phyloP scores from a whole-genome alignment of 768 basidiomycete genomes.

The Suillus hirtellus region DNA sequence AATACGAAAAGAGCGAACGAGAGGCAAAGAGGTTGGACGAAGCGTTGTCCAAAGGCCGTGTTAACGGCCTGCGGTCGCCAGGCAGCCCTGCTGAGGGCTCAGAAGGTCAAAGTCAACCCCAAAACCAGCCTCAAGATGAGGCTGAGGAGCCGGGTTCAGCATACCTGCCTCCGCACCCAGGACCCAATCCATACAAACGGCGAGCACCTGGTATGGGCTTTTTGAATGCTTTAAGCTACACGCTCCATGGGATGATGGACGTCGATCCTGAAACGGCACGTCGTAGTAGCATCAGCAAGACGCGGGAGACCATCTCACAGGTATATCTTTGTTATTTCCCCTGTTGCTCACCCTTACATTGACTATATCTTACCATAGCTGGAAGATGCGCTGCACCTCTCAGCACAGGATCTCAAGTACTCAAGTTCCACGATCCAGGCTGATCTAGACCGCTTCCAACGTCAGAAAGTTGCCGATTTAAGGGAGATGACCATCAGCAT shows the following conservation, averaged over 20 bases:
- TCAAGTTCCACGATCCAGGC: slow-evolving; percentile 96
- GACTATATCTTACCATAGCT: slow-evolving; percentile 52
- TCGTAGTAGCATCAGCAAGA: slow-evolving; percentile 91
- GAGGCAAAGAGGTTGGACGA: slow-evolving; percentile 89
- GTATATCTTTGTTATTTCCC: slow-evolving; percentile 42
- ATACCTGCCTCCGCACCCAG: slow-evolving; percentile 77
- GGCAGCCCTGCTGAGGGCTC: slow-evolving; percentile 29
- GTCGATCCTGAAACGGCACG: slow-evolving; percentile 96
- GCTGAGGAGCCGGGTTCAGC: slow-evolving; percentile 46
- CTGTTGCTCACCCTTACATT: slow-evolving; percentile 17
- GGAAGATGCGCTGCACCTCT: slow-evolving; percentile 90
- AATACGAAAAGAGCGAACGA: slow-evolving; percentile 88
- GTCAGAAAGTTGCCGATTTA: slow-evolving; percentile 97
- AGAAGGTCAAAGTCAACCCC: slow-evolving; percentile 22
- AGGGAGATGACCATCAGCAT: slow-evolving; percentile 92
- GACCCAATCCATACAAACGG: slow-evolving; percentile 63
- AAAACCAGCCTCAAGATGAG: slow-evolving; percentile 28
- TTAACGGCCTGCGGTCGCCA: slow-evolving; percentile 29
- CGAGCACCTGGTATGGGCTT: slow-evolving; percentile 82
- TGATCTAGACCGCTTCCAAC: slow-evolving; percentile 96
- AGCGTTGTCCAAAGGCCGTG: slow-evolving; percentile 68
- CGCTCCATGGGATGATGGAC: slow-evolving; percentile 98
- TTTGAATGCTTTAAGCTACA: slow-evolving; percentile 89
- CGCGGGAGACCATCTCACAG: slow-evolving; percentile 92
- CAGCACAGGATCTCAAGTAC: slow-evolving; percentile 94